Base-by-base conservation (phyloP, 345 rosid species). In the Hypericum perforatum region DNA sequence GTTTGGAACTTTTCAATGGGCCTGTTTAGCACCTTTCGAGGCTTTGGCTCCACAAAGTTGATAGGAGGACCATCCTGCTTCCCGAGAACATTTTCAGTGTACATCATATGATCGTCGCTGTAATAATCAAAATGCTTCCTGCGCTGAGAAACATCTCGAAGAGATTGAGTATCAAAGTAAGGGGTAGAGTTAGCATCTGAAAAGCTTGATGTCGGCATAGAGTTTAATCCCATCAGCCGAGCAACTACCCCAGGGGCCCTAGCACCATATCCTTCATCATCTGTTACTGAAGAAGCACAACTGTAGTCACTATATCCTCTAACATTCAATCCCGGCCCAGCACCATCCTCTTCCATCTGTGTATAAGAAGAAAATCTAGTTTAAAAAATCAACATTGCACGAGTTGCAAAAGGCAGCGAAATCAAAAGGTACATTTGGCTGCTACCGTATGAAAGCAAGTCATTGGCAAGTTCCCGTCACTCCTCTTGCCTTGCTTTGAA, bases 171-270 rank as follows among this genome's bases (percentile, higher is more conserved):
- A 63, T 74, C 88, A 44, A 74, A 85, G 71, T 74, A 71, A 7
- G 78, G 80, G 62, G 80, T 69, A 39, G 75, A 74, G 63, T 69
- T 76, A 15, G 79, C 76, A 54, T 88, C 95, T 0, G 68, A 63
- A 43, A 40, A 63, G 55, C 67, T 70, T 41, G 75, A 76, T 43
- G 79, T 71, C 4, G 98, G 98, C 70, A 92, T 59, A 45, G 95
- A 73, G 57, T 89, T 80, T 64, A 92, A 72, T 61, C 98, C 99
- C 98, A 92, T 92, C 51, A 92, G 97, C 80, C 97, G 79, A 8
- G 95, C 97, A 42, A 92, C 97, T 39, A 88, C 97, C 43, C 82
- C 81, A 6, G 98, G 95, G 29, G 84, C 81, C 76, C 58, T 85
- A 65, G 76, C 75, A 47, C 84, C 98, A 57, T 67, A 78, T 14